Evolutionary conservation across 176 grass and related monocot species (phyloP), one percentile per base, ranked within the genome.

Genomic region (Themeda triandra): DNA sequence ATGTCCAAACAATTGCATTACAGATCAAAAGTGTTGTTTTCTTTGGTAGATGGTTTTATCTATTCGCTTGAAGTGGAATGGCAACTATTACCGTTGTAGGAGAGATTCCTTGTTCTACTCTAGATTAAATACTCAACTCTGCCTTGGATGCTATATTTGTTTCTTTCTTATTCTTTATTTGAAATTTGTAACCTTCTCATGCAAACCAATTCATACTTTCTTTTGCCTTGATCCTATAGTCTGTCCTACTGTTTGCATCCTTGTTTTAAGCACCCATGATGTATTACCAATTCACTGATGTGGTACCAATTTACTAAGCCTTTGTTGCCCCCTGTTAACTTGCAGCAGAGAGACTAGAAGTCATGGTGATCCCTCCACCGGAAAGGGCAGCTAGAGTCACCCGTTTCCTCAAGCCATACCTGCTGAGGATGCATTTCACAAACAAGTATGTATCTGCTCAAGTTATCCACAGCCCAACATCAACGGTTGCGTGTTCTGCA

Each of bases 351-450:
- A 54, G 56, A 42, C 42, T 17, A 28, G 84, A 10, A 21, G 72
- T 6, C 18, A 94, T 94, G 94, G 90, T 97, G 77, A 83, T 94
- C 18, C 92, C 92, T 83, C 94, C 94, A 64, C 87, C 90, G 5
- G 83, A 80, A 18, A 88, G 84, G 64, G 86, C 90, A 11, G 63
- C 90, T 78, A 86, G 94, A 30, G 75, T 94, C 27, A 82, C 51
- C 68, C 77, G 81, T 19, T 94, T 75, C 53, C 53, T 58, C 21
- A 58, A 58, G 53, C 53, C 53, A 2, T 97, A 97, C 73, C 71
- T 94, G 4, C 27, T 94, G 80, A 94, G 76, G 81, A 97, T 92
- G 94, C 78, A 92, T 80, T 94, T 97, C 92, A 77, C 94, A 24
- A 91, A 92, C 83, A 90, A 92, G 49, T 91, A 76, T 28, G 88